Evolutionary conservation across 1,139 yeast species (phyloP).

Genomic region (Candida mesenterica): DNA sequence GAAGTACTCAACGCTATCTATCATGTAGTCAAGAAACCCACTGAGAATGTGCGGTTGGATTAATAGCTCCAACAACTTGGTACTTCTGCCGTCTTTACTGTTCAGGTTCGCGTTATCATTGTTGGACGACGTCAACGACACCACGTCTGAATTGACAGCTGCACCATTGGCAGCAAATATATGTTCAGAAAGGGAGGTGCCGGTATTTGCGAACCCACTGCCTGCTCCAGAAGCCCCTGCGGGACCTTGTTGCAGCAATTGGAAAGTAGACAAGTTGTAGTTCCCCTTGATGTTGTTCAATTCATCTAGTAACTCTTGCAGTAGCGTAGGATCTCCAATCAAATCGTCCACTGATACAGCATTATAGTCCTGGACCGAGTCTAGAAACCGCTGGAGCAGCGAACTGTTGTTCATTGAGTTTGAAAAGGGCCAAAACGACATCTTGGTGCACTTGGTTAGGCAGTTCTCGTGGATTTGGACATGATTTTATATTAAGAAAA

Average conservation of each 20-base stretch:
- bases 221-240: slow-evolving; percentile 12
- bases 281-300: slow-evolving; percentile 40
- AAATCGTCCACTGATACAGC: slow-evolving; percentile 35
- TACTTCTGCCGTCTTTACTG: slow-evolving; percentile 39
- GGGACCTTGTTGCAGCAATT: slow-evolving; percentile 28
- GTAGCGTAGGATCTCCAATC: slow-evolving; percentile 33
- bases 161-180: slow-evolving; percentile 7
- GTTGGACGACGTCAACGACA: slow-evolving; percentile 40
- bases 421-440: slow-evolving; percentile 53
- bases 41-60: slow-evolving; percentile 46
- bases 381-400: slow-evolving; percentile 44
- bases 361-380: slow-evolving; percentile 36
- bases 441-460: slow-evolving; percentile 10
- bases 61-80: slow-evolving; percentile 41
- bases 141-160: slow-evolving; percentile 23
- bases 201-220: background rate
- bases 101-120: slow-evolving; percentile 24
- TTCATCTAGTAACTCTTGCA: slow-evolving; percentile 42
- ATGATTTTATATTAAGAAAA: background rate
- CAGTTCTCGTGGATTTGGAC: too few relatives aligned
- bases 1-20: slow-evolving; percentile 40
- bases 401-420: slow-evolving; percentile 40
- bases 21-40: slow-evolving; percentile 34
- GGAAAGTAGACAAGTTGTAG: slow-evolving; percentile 30
- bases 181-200: background rate